These are phyloP conservation scores for Alternaria triticimaculans DNA, from an alignment of 2,329 filamentous ascomycete species.

Conservation along the genomic window DNA sequence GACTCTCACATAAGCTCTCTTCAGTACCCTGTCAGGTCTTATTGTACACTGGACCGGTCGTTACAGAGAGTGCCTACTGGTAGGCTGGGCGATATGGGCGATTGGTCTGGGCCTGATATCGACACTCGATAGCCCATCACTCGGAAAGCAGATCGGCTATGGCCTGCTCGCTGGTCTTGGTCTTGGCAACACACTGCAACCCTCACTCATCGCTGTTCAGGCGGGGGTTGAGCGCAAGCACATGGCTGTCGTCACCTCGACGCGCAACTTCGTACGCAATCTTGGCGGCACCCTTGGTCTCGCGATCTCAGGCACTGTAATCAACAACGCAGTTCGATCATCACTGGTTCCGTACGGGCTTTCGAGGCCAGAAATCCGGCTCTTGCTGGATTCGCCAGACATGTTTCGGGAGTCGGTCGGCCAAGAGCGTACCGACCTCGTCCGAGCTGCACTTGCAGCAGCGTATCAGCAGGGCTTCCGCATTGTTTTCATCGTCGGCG, in stretches of 20 bases:
- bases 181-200: conserved; percentile 61
- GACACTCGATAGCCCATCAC: conserved; percentile 18
- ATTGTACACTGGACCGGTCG: conserved; percentile 26
- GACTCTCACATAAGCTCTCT: conserved; percentile 11
- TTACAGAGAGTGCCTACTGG: conserved; percentile 26
- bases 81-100: conserved; percentile 30
- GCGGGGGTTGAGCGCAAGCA: conserved; percentile 59
- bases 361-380: conserved; percentile 13
- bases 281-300: conserved; percentile 66
- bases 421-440: conserved; percentile 9
- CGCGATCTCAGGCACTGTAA: conserved; percentile 52
- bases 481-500: conserved; percentile 25
- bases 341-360: conserved; percentile 16
- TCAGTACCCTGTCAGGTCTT: conserved; percentile 29
- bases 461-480: conserved; percentile 27
- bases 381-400: conserved; percentile 22
- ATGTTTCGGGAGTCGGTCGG: conserved; percentile 12
- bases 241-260: conserved; percentile 67
- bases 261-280: conserved; percentile 68
- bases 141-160: conserved; percentile 27
- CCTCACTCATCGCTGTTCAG: conserved; percentile 64
- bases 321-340: conserved; percentile 34
- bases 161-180: conserved; percentile 30
- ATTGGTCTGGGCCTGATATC: conserved; percentile 25
- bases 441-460: conserved; percentile 10